Evolutionary conservation across 164 flowering plant species (phyloP).

Genomic region (Tetrastigma voinierianum): DNA sequence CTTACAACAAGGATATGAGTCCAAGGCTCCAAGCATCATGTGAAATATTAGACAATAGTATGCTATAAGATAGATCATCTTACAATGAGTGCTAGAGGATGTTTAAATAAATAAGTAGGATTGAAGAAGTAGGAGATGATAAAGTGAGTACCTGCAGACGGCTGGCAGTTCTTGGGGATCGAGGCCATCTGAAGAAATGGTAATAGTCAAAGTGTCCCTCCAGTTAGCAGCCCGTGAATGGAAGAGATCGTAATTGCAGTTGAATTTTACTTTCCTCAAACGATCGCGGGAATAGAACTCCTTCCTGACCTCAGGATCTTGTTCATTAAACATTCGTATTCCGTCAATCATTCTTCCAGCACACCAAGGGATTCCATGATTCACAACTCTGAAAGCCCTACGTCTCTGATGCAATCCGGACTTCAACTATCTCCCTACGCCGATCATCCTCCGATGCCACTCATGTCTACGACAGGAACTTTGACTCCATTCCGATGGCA

Average conservation of each 20-base stretch:
- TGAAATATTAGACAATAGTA: too few relatives aligned
- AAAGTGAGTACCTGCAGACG: constrained; percentile 7
- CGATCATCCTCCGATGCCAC: not conserved
- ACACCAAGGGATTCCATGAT: constrained; percentile 8
- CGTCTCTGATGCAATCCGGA: constrained; percentile 9
- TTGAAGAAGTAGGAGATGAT: too few relatives aligned
- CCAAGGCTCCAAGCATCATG: too few relatives aligned
- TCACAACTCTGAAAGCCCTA: constrained; percentile 18
- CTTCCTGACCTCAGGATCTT: constrained; percentile 10
- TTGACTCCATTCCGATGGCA: not conserved
- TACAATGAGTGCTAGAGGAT: too few relatives aligned
- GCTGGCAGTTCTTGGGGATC: constrained; percentile 9
- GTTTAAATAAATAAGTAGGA: too few relatives aligned
- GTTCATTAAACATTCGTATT: constrained; percentile 10
- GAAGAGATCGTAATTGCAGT: constrained; percentile 14
- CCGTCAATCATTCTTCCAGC: constrained; percentile 10
- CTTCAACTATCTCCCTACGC: constrained; percentile 5
- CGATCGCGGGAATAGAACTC: constrained; percentile 7
- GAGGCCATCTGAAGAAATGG: constrained; percentile 1
- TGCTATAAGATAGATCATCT: too few relatives aligned
- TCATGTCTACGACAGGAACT: constrained; percentile 9
- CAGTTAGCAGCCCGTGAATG: constrained; percentile 10
- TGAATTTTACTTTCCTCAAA: constrained; percentile 1
- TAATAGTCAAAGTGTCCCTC: constrained; percentile 11
- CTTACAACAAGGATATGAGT: too few relatives aligned